Base-by-base conservation (phyloP, 2,329 filamentous ascomycete genomes). In the Didymella keratinophila region DNA sequence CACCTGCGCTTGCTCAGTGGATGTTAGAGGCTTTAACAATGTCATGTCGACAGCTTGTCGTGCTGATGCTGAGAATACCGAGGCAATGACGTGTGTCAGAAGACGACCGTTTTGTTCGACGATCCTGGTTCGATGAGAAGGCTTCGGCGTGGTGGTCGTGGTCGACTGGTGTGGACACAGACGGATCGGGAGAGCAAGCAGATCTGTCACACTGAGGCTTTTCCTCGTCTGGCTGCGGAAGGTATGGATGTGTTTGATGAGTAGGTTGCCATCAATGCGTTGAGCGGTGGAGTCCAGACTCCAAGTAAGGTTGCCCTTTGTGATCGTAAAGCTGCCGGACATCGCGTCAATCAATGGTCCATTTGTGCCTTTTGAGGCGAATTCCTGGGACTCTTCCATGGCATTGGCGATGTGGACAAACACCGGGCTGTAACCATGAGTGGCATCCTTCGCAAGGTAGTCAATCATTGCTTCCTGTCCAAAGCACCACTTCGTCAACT, bases 111-210 rank as follows among this genome's bases (percentile, higher is more conserved):
- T 47, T n/a, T 6, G 21, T 8, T 45, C 32, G 3, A 36, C 32
- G 23, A 28, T n/a, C 41, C 27, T 27, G 12, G 21, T 2, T 0
- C 32, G 30, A 14, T 23, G 34, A n/a, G 51, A 34, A 2, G 25
- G 18, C n/a, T 47, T 34, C 2, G 51, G 43, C 6, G 23, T 18
- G 30, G 23, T 23, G 9, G 23, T 41, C n/a, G 36, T 32, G n/a
- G 51, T 54, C 2, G 43, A 54, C 23, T 54, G 43, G n/a, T 54
- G 51, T 18, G 51, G 43, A 8, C 51, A 54, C 14, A 54, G 34
- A 10, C 51, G 42, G 16, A 53, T 39, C 1, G 51, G 43, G 4
- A 53, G 51, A 27, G 10, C 5, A 6, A 54, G 43, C 2, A 54
- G 18, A 20, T 46, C 43, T 1, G 12, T 28, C 1, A 9, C 20